phyloP scores from a whole-genome alignment of 371 early-diverging fungal genomes.

The Apophysomyces variabilis region DNA sequence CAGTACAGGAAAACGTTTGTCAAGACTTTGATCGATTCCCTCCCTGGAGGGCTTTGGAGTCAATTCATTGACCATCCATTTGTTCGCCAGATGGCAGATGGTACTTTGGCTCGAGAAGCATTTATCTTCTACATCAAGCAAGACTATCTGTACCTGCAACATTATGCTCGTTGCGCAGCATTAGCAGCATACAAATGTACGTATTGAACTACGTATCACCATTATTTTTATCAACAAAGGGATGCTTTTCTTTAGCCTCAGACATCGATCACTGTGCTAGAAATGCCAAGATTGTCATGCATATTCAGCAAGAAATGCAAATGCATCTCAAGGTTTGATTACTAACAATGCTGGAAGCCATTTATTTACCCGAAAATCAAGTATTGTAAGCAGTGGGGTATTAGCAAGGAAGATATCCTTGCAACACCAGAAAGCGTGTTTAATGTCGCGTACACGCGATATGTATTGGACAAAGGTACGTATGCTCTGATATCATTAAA shows the following conservation, averaged over 20 bases:
- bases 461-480: constrained; percentile 74
- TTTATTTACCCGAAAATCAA: constrained; percentile 20
- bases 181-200: constrained; percentile 78
- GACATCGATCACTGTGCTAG: constrained; percentile 38
- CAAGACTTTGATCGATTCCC: constrained; percentile 40
- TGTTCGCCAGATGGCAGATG: constrained; percentile 76
- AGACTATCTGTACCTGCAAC: constrained; percentile 80
- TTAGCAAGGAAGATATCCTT: constrained; percentile 67
- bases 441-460: constrained; percentile 85
- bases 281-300: constrained; percentile 63
- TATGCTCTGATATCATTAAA: neutral
- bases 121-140: constrained; percentile 83
- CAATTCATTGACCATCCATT: constrained; percentile 75
- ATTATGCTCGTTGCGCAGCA: constrained; percentile 80
- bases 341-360: neutral
- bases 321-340: constrained; percentile 66
- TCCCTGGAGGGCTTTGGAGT: constrained; percentile 63
- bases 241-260: constrained; percentile 23
- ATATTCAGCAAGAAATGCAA: constrained; percentile 69
- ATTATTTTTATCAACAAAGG: neutral
- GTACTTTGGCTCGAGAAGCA: constrained; percentile 67
- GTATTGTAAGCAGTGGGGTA: constrained; percentile 77
- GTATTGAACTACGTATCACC: constrained; percentile 16
- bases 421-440: constrained; percentile 70
- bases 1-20: constrained; percentile 53